Percentiles rank a stretch among this genome's conserved stretches.
Conservation (phyloP, 1,284 basidiomycete species). For the Erythrobasidium hasegawianum region DNA sequence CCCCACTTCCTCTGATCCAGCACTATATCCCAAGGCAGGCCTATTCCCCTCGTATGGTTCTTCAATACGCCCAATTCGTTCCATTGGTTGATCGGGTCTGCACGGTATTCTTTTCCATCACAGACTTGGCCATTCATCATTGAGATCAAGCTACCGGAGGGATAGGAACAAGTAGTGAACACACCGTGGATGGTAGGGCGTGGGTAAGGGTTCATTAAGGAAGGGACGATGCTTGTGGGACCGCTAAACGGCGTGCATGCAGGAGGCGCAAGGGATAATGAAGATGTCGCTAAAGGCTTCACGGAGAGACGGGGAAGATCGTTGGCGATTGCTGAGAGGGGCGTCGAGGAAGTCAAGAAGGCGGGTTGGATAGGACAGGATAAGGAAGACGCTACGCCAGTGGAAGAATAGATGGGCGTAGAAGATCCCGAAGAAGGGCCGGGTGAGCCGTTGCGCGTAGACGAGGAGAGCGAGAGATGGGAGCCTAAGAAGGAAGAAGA, state of each 20-base stretch:
- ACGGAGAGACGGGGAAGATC: constrained; percentile 24
- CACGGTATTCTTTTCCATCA: constrained; percentile 47
- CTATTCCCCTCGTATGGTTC: constrained; percentile 71
- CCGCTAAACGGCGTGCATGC: constrained; percentile 62
- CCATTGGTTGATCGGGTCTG: constrained; percentile 57
- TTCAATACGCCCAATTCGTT: constrained; percentile 55
- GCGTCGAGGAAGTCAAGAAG: constrained; percentile 34
- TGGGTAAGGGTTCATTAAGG: constrained; percentile 47
- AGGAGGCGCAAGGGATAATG: constrained; percentile 59
- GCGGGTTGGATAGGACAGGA: constrained; percentile 30
- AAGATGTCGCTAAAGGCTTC: constrained; percentile 50
- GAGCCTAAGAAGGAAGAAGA: background rate
- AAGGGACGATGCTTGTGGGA: constrained; percentile 47
- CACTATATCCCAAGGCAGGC: constrained; percentile 72
- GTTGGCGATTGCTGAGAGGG: constrained; percentile 3
- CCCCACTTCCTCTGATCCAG: constrained; percentile 80
- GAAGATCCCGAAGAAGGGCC: constrained; percentile 35
- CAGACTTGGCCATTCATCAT: constrained; percentile 49
- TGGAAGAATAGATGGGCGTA: constrained; percentile 33
- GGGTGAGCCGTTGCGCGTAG: constrained; percentile 16
- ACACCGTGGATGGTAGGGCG: constrained; percentile 51
- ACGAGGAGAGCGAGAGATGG: too few relatives aligned
- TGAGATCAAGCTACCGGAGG: constrained; percentile 50
- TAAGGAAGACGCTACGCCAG: constrained; percentile 27
- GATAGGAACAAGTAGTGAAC: constrained; percentile 49